These are phyloP conservation scores for Emergomyces orientalis DNA, from an alignment of 2,329 filamentous ascomycete genomes.

Conservation along the genomic window DNA sequence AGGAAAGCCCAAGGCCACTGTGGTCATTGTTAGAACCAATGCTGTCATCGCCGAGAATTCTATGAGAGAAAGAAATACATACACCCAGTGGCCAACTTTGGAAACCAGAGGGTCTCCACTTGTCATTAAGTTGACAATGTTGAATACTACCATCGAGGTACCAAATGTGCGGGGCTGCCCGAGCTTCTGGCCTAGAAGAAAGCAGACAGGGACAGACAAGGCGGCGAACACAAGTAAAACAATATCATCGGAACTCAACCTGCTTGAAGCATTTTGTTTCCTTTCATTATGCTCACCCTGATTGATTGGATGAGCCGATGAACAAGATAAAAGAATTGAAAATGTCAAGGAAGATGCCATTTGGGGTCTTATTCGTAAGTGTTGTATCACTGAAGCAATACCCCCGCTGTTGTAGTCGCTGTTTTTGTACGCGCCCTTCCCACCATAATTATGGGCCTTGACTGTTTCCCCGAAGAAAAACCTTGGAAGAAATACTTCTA, in stretches of 20 bases:
- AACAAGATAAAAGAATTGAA: not conserved
- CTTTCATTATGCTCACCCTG: not conserved
- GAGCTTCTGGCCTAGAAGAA: not conserved
- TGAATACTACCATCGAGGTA: constrained; percentile 4
- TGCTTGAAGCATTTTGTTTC: not conserved
- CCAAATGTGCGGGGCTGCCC: not conserved
- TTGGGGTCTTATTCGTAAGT: not conserved
- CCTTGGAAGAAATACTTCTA: not conserved
- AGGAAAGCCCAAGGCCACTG: constrained; percentile 4
- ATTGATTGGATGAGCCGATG: not conserved
- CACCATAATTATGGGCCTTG: not conserved
- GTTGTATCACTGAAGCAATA: not conserved
- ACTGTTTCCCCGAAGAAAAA: not conserved
- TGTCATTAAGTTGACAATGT: constrained; percentile 1
- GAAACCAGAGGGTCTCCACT: not conserved
- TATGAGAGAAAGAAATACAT: not conserved
- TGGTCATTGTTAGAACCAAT: not conserved
- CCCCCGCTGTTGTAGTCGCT: not conserved
- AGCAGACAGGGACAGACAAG: not conserved
- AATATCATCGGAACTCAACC: not conserved
- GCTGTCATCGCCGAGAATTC: not conserved
- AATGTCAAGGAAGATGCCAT: not conserved
- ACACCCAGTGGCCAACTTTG: not conserved
- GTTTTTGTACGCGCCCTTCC: not conserved
- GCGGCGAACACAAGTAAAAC: not conserved